Percentiles rank a stretch among this genome's conserved stretches.
These are phyloP conservation scores for Fagus crenata DNA, from an alignment of 306 rosid species.

Conservation along the genomic window DNA sequence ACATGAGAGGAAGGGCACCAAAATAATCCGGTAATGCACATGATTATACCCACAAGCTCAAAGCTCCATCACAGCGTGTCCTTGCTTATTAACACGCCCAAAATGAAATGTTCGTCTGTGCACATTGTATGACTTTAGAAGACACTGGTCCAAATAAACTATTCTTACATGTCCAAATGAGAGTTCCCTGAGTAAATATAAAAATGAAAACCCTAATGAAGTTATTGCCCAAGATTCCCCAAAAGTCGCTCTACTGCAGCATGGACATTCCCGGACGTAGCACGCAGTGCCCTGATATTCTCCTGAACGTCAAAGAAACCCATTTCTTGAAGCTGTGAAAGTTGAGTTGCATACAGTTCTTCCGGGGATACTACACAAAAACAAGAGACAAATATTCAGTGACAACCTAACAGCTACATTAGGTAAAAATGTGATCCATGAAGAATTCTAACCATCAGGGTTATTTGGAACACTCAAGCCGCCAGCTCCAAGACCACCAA, in stretches of 20 bases:
- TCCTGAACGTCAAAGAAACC: conserved; percentile 64
- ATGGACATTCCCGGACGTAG: conserved; percentile 61
- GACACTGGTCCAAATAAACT: conserved; percentile 28
- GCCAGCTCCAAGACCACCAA: conserved; percentile 66
- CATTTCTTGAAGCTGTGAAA: conserved; percentile 68
- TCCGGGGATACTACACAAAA: conserved; percentile 53
- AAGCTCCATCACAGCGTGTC: conserved; percentile 37
- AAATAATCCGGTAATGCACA: conserved; percentile 23
- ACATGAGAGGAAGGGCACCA: conserved; percentile 2
- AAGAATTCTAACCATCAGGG: conserved; percentile 44
- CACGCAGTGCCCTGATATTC: conserved; percentile 62
- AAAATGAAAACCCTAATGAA: background rate
- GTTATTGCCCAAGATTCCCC: conserved; percentile 54
- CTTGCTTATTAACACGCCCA: conserved; percentile 47
- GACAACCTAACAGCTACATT: background rate
- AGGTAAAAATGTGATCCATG: background rate
- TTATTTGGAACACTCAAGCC: conserved; percentile 44
- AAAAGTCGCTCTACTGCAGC: conserved; percentile 73
- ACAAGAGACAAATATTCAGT: background rate
- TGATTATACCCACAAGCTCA: conserved; percentile 40
- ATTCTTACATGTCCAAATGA: conserved; percentile 41
- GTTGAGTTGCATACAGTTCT: conserved; percentile 59
- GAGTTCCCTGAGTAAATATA: background rate
- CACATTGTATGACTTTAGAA: conserved; percentile 32
- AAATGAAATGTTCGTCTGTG: conserved; percentile 42